Evolutionary conservation across 441 rosid genomes (phyloP), one percentile per base, ranked within the genome.

Genomic region (Raphanus hybrid): DNA sequence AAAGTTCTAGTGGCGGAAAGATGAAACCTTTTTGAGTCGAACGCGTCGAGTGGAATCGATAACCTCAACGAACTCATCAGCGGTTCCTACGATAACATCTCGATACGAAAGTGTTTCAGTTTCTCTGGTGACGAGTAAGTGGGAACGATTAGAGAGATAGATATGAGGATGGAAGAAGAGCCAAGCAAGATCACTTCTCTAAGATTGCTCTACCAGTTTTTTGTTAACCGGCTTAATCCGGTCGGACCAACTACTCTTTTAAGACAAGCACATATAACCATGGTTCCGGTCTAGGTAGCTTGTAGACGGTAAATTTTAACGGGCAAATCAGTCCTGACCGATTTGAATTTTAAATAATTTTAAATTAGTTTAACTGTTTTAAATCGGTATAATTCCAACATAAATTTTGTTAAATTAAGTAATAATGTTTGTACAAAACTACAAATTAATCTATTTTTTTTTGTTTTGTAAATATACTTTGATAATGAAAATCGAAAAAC

Each of bases 21-120:
- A 78, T 45, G 80, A 8, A 85, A 80, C 75, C 84, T 87, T 73
- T 85, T 87, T 3, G 93, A 76, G 78, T 90, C 95, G 72, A 83
- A 57, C 16, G 85, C 11, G 76, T 87, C 87, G 58, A 84, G 12
- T 61, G 84, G 81, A 80, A 84, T 71, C 67, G 88, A 74, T 2
- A 88, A 50, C 70, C 80, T 87, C 65, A 87, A 41, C 8, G 90
- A 92, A 67, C 87, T 88, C 97, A 91, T 92, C 15, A 50, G 2
- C 6, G 6, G 20, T 18, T 12, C 27, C 74, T 73, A 78, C 67
- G 3, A 15, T 26, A 29, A 27, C 74, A 73, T 78, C 32, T 29
- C 11, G 43, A 37, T 29, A 29, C 34, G 34, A 65, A 58, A 41
- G 37, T 27, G 23, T 41, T 70, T 41, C 68, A 35, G 39, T 35